phyloP scores from a whole-genome alignment of 2,329 filamentous ascomycete genomes.

The Pyrenochaeta sp. region DNA sequence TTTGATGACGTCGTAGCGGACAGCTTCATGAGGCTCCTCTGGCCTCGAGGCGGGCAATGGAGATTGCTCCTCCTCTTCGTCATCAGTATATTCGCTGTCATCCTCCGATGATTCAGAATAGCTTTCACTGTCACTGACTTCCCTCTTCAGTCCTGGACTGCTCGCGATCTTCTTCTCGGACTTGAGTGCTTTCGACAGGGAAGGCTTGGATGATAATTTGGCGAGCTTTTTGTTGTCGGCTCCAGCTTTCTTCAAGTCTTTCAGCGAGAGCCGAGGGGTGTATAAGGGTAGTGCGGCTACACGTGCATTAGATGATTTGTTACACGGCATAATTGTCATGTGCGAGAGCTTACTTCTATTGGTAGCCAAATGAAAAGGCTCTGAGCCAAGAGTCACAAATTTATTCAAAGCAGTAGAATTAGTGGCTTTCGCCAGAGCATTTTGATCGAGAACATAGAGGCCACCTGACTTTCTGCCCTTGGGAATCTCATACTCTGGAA shows the following conservation, averaged over 20 bases:
- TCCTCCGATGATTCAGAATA: slow-evolving; percentile 59
- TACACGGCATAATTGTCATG: background rate
- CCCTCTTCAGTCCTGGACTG: slow-evolving; percentile 31
- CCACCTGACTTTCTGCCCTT: slow-evolving; percentile 49
- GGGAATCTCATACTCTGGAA: slow-evolving; percentile 45
- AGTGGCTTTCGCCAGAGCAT: slow-evolving; percentile 53
- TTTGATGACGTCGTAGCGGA: slow-evolving; percentile 67
- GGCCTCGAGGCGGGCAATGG: slow-evolving; percentile 64
- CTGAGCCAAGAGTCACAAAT: slow-evolving; percentile 55
- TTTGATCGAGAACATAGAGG: slow-evolving; percentile 53
- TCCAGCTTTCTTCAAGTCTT: slow-evolving; percentile 55
- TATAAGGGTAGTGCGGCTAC: slow-evolving; percentile 54
- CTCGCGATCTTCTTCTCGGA: slow-evolving; percentile 21
- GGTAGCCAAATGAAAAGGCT: slow-evolving; percentile 52
- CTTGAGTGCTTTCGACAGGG: slow-evolving; percentile 28
- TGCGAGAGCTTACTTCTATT: slow-evolving; percentile 53
- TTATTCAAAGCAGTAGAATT: slow-evolving; percentile 55
- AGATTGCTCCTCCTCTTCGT: slow-evolving; percentile 63
- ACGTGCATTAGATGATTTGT: slow-evolving; percentile 26
- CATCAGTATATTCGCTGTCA: slow-evolving; percentile 62
- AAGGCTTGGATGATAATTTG: slow-evolving; percentile 36
- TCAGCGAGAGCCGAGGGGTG: slow-evolving; percentile 54
- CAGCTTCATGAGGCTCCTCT: slow-evolving; percentile 60
- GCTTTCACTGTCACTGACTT: slow-evolving; percentile 54
- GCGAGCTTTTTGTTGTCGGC: slow-evolving; percentile 53